Evolutionary conservation across 2,329 filamentous ascomycete genomes (phyloP), one percentile per base, ranked within the genome.

Genomic region (Biscogniauxia marginata): DNA sequence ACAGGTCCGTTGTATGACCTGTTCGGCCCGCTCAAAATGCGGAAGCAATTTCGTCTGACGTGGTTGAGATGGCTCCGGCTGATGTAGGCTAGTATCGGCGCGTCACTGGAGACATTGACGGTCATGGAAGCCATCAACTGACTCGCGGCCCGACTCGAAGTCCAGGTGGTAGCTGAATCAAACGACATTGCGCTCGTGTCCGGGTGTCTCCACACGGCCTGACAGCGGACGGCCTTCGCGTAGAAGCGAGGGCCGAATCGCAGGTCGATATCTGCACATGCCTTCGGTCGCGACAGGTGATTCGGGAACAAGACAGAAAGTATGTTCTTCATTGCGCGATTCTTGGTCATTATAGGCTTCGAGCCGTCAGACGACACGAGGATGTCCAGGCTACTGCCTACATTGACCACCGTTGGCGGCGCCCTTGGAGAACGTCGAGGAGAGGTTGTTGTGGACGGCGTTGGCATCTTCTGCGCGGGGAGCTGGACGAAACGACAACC

Each of bases 161-260:
- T 59, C 46, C 59, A 70, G 16, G 73, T 75, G 20, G 67, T 67
- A 18, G 65, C 63, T 11, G 73, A 75, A 55, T 73, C 67, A 49
- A 74, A 75, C 0, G 73, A 75, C 23, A 56, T 52, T 19, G 53
- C 52, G 11, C 20, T 25, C n/a, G 55, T 51, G n/a, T 70, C 63
- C 3, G 70, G 70, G 46, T 67, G 73, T 54, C 75, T 78, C 81
- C 81, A 85, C 49, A 82, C 59, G n/a, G 79, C 67, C 19, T 81
- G 77, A 1, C 77, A 73, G 46, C 77, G 76, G n/a, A 81, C 74
- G 0, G 75, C 75, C 25, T 75, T 75, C 19, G 70, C 70, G 60
- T 79, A 81, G 13, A 74, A 67, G 24, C 75, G 73, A 18, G 71
- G 66, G 22, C 80, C 81, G 60, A 82, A 84, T 60, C 77, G 78